Base-by-base conservation (phyloP, 768 basidiomycete species). In the Tylopilus sp. region DNA sequence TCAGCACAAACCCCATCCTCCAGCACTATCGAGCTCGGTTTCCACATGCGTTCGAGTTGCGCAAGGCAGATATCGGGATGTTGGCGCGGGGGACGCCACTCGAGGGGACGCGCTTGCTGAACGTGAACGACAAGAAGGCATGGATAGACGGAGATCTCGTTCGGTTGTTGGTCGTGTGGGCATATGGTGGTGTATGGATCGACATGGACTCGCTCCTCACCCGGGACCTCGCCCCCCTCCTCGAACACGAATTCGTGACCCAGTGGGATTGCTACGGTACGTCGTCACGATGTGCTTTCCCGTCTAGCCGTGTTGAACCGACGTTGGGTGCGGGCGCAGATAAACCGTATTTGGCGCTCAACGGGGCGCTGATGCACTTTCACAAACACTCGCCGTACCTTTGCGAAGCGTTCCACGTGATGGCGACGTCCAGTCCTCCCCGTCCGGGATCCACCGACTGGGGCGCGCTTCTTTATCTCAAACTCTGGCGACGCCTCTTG, bases 181-280 rank as follows among this genome's bases (percentile, higher is more conserved):
- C 81, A 54, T 83, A 80, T 62, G 95, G 95, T 1, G 95, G 95
- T 0, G 82, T 97, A 21, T 98, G 95, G 95, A 77, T 98, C 42
- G 95, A 99, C 66, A 97, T 98, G 93, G 95, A 99, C 69, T 89
- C 89, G 45, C 77, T 98, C 48, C 73, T 98, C 56, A 95, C 92
- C 40, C 75, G 95, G 48, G 90, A 94, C 70, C 72, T 98, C 30
- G 75, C 84, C 3, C 93, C 95, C 9, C 74, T 98, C 49, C 77
- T 89, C 6, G 95, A 97, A 67, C 88, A 91, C 61, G 95, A 99
- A 69, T 99, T 95, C 65, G 91, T 98, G 10, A 95, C 92, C 2
- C 94, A 99, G 62, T 99, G 95, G 95, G 95, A 99, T 65, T 98
- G 95, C 67, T 98, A 98, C 62, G 91, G 95, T 93, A 65, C 39